Percentiles rank a stretch among this genome's conserved stretches.
phyloP scores from a whole-genome alignment of 176 grass and related monocot species.

The Aegilops bicornis region DNA sequence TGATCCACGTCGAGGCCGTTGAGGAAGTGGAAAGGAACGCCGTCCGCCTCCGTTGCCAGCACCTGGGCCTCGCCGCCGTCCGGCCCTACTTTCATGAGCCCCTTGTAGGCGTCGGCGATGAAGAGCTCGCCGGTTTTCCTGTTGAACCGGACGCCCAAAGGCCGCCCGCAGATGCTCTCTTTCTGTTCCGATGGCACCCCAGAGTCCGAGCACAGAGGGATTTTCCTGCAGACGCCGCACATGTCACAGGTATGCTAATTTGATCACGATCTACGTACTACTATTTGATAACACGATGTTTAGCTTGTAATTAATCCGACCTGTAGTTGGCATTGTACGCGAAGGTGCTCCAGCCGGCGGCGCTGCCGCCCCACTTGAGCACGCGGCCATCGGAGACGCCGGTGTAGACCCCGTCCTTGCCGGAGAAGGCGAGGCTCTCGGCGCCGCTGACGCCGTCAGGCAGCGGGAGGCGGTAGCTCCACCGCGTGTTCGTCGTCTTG shows the following conservation, averaged over 20 bases:
- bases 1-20: conserved; percentile 26
- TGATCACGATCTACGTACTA: not conserved
- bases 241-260: not conserved
- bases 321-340: conserved; percentile 37
- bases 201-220: not conserved
- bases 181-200: not conserved
- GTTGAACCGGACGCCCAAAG: conserved; percentile 48
- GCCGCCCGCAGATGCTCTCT: conserved; percentile 55
- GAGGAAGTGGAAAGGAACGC: conserved; percentile 45
- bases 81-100: conserved; percentile 36
- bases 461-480: not conserved
- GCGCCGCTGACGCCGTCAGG: conserved; percentile 21
- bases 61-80: conserved; percentile 29
- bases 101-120: conserved; percentile 61
- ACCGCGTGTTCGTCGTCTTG: conserved; percentile 23
- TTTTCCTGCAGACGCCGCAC: not conserved
- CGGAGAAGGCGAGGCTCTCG: conserved; percentile 54
- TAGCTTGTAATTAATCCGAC: not conserved
- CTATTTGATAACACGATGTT: not conserved
- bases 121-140: conserved; percentile 48
- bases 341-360: conserved; percentile 34
- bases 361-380: conserved; percentile 44
- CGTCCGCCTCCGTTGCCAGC: conserved; percentile 28
- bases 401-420: conserved; percentile 36
- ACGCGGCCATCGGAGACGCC: conserved; percentile 51